Percentiles rank a stretch among this genome's conserved stretches.
Conservation (phyloP, 163 green algal species). For the Scenedesmus sp. region DNA sequence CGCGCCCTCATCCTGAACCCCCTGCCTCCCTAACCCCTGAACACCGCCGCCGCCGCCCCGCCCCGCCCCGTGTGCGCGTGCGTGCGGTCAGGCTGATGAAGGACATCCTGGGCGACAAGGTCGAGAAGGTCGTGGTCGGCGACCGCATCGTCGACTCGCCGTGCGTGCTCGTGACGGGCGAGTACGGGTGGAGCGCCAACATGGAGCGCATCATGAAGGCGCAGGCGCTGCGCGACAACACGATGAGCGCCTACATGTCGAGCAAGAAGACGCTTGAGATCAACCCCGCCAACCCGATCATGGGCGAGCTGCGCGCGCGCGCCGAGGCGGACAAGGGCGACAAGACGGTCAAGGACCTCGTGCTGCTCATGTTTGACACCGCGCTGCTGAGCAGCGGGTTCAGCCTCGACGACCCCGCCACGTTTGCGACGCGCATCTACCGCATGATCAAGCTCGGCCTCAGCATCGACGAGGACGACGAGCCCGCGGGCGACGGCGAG, state of each 20-base stretch:
- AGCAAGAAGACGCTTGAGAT: constrained; percentile 99
- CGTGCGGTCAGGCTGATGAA: constrained; percentile 93
- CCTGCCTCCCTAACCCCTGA: too few species aligned
- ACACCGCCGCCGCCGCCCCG: background rate
- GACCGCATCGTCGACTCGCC: constrained; percentile 98
- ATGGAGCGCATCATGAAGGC: constrained; percentile 99
- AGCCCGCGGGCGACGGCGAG: constrained; percentile 59
- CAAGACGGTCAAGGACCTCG: constrained; percentile 99
- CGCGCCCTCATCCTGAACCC: too few species aligned
- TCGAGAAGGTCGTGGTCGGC: constrained; percentile 90
- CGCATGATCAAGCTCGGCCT: constrained; percentile 99
- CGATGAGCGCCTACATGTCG: constrained; percentile 92
- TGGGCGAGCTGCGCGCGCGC: constrained; percentile 92
- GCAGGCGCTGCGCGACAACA: constrained; percentile 95
- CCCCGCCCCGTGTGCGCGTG: background rate
- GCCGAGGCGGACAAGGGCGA: constrained; percentile 97
- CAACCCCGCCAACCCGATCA: constrained; percentile 99
- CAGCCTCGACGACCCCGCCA: constrained; percentile 97
- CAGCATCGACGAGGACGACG: constrained; percentile 96
- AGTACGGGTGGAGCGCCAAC: constrained; percentile 98
- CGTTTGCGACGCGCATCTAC: constrained; percentile 97
- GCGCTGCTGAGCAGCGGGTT: constrained; percentile 97
- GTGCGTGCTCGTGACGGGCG: constrained; percentile 95
- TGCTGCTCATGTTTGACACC: constrained; percentile 98
- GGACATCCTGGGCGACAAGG: constrained; percentile 97